These are phyloP conservation scores for Jaltomata sinuosa DNA, from an alignment of 257 asterid genomes.

Conservation along the genomic window DNA sequence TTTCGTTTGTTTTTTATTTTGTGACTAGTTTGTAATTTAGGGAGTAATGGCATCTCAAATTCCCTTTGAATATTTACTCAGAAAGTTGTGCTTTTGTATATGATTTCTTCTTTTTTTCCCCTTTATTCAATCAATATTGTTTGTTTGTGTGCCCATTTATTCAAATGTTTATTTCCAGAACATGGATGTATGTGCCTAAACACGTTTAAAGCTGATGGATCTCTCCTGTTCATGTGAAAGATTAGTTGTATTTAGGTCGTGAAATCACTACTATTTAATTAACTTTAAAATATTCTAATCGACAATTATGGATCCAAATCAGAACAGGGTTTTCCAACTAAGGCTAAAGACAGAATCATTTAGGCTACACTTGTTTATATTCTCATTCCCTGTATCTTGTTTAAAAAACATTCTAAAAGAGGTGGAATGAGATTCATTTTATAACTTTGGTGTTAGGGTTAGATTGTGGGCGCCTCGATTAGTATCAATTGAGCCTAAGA, in stretches of 20 bases:
- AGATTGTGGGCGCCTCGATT: too few species aligned
- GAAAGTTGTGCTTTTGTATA: background rate
- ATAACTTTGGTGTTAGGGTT: too few species aligned
- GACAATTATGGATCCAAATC: background rate
- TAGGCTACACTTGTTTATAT: background rate
- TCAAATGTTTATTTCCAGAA: background rate
- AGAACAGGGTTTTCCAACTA: background rate
- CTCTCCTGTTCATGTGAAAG: background rate
- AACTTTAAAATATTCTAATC: background rate
- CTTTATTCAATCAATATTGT: background rate
- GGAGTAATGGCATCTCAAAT: background rate
- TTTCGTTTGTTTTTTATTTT: background rate
- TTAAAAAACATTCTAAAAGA: background rate
- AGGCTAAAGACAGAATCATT: background rate
- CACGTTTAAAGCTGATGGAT: constrained; percentile 2
- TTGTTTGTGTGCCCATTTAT: too few species aligned
- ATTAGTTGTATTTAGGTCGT: background rate
- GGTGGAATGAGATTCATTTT: background rate
- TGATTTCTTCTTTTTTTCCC: background rate
- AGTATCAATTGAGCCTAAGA: too few species aligned
- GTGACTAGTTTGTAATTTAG: constrained; percentile 15
- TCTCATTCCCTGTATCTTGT: background rate
- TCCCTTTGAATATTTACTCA: constrained; percentile 1
- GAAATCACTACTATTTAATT: background rate
- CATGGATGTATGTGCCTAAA: background rate